Evolutionary conservation across 805 yeast genomes (phyloP), one percentile per base, ranked within the genome.

Genomic region (Ogataea wickerhamii): DNA sequence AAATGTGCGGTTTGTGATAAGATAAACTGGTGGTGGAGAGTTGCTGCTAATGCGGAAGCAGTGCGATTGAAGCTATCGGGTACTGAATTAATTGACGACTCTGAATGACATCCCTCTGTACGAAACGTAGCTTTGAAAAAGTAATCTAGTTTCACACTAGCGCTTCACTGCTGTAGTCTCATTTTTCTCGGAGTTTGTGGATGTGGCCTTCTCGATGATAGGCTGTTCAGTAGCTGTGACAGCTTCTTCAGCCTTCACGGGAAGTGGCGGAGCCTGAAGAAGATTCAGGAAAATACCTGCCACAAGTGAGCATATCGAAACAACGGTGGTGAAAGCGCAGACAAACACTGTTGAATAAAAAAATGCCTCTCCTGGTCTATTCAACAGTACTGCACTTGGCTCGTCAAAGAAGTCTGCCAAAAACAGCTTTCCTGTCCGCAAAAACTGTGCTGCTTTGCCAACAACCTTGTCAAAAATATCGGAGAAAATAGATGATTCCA

Each of bases 331-430:
- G 34, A 74, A 60, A 2, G 61, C 38, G 12, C 67, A 43, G 13
- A 76, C 58, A 29, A 72, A 57, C 13, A 64, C 59, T 12, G 68
- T 61, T 19, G 74, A 63, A 51, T 74, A 77, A 22, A 70, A 52
- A 13, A 73, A 62, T 34, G 75, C 75, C 47, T 73, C 77, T 29
- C 68, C 58, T 2, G 83, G 83, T 44, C 73, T 66, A 17, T 59
- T 54, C 19, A 62, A 43, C 18, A 78, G 47, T 1, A 76, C 67
- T 11, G 48, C 51, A 13, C 68, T 40, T 18, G 86, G 86, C 38
- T 68, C 68, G 5, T 44, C 48, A 28, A 63, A 44, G 48, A 78
- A 65, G 17, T 67, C 73, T 19, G 42, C 47, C 45, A 71, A 50
- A 48, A 45, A 60, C 16, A 52, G 58, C 30, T 58, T 52, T 16